Base-by-base conservation (phyloP, 306 rosid genomes). In the Cicer yamashitae region DNA sequence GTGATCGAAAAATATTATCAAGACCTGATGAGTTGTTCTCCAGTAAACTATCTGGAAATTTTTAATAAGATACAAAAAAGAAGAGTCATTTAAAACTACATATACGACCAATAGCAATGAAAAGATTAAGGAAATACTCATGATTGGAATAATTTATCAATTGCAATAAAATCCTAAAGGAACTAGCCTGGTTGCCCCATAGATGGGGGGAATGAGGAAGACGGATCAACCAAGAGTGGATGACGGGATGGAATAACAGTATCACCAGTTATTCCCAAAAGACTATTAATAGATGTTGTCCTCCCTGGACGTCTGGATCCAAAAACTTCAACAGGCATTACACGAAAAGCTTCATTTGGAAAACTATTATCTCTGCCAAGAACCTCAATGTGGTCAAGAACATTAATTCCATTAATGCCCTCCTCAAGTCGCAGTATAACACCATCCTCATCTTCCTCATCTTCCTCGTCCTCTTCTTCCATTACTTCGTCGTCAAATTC, bases 381-480 rank as follows among this genome's bases (percentile, higher is more conserved):
- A 67, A 96, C 98, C 82, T 96, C 99, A 83, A 96, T 88, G 77
- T 88, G 99, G 79, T 96, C 99, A 81, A 96, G 87, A 51, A 92
- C 98, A 86, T 96, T 92, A 79, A 96, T 92, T 82, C 99, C 99
- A 86, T 92, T 96, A 62, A 96, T 96, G 64, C 99, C 98, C 87
- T 96, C 99, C 84, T 96, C 99, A 58, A 96, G 89, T 80, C 99
- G 85, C 67, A 96, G 70, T 71, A 96, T 92, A 72, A 96, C 98
- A 74, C 97, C 98, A 84, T 94, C 99, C 56, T 96, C 99, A 48
- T 94, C 99, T 78, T 94, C 98, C 71, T 94, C 98, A 0, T 96
- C 99, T 37, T 96, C 98, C n/a, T 96, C 99, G 4, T 92, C 99
- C 62, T 96, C 98, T 77, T 96, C 99, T 72, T 92, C 99, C 84